phyloP scores from a whole-genome alignment of 768 basidiomycete genomes.

The Russula sp. region DNA sequence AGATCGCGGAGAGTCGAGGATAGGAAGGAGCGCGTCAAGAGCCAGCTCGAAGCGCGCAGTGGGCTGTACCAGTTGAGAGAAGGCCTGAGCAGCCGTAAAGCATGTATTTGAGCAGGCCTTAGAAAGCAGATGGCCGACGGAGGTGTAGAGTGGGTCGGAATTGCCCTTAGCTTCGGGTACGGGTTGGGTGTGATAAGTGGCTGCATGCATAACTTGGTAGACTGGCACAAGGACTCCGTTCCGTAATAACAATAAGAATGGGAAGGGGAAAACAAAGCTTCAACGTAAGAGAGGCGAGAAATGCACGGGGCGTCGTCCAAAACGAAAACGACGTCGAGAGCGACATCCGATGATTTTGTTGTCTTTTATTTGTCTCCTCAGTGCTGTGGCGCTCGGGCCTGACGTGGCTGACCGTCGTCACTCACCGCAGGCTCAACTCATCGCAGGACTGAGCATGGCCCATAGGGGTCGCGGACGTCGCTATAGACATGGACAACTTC shows the following conservation, averaged over 20 bases:
- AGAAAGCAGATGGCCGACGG: slow-evolving; percentile 59
- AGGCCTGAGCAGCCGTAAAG: slow-evolving; percentile 69
- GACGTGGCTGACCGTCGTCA: slow-evolving; percentile 34
- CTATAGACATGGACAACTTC: slow-evolving; percentile 24
- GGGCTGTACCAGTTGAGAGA: slow-evolving; percentile 66
- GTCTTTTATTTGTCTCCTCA: slow-evolving; percentile 4
- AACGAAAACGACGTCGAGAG: not conserved
- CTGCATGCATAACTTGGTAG: slow-evolving; percentile 26
- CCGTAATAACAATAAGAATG: not conserved
- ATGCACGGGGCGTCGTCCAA: not conserved
- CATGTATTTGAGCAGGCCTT: slow-evolving; percentile 65
- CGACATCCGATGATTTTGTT: not conserved
- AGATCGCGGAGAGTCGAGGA: slow-evolving; percentile 41
- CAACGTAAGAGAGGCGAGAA: not conserved
- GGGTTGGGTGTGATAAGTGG: slow-evolving; percentile 31
- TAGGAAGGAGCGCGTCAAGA: slow-evolving; percentile 70
- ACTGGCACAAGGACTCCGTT: slow-evolving; percentile 4
- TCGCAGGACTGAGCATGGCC: slow-evolving; percentile 24
- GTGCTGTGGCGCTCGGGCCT: too few relatives aligned
- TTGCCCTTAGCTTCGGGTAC: slow-evolving; percentile 28
- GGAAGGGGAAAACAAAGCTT: not conserved
- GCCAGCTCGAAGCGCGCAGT: slow-evolving; percentile 77
- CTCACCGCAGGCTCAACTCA: too few relatives aligned
- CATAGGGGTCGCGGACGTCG: too few relatives aligned
- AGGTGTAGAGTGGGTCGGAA: slow-evolving; percentile 48